Evolutionary conservation across 2,329 filamentous ascomycete species (phyloP).

Genomic region (Colletotrichum filicis): DNA sequence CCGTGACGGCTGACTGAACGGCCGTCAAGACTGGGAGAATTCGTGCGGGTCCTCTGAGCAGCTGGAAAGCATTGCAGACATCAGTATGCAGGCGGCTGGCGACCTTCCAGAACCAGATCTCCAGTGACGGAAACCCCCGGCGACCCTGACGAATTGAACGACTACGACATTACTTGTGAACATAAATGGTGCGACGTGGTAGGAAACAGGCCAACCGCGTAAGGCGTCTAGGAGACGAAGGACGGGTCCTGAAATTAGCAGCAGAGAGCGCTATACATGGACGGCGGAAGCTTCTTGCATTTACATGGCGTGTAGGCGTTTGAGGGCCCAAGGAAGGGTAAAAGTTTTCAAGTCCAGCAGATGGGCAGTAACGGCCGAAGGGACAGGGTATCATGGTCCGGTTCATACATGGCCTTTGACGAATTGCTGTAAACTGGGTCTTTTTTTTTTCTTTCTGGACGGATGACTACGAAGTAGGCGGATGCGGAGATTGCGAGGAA

Average conservation of each 20-base stretch:
- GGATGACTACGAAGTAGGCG: neutral
- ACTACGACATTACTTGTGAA: constrained; percentile 17
- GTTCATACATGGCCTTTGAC: neutral
- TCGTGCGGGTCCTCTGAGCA: constrained; percentile 66
- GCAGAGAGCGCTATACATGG: constrained; percentile 19
- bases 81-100: constrained; percentile 53
- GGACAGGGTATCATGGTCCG: neutral
- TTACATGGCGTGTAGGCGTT: constrained; percentile 27
- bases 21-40: constrained; percentile 63
- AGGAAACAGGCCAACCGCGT: constrained; percentile 23
- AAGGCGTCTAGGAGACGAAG: constrained; percentile 30
- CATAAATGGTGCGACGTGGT: constrained; percentile 16
- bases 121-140: constrained; percentile 34
- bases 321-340: constrained; percentile 13
- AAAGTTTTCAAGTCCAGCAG: neutral
- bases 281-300: constrained; percentile 30
- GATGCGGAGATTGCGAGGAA: neutral
- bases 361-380: neutral
- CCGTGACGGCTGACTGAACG: constrained; percentile 46
- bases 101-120: constrained; percentile 51
- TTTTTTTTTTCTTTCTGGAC: neutral
- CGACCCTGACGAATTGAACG: constrained; percentile 31
- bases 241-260: constrained; percentile 4
- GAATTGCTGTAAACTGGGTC: neutral
- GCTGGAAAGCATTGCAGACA: constrained; percentile 61